Evolutionary conservation across 176 grass and related monocot species (phyloP).

Genomic region (Lolium rigidum): DNA sequence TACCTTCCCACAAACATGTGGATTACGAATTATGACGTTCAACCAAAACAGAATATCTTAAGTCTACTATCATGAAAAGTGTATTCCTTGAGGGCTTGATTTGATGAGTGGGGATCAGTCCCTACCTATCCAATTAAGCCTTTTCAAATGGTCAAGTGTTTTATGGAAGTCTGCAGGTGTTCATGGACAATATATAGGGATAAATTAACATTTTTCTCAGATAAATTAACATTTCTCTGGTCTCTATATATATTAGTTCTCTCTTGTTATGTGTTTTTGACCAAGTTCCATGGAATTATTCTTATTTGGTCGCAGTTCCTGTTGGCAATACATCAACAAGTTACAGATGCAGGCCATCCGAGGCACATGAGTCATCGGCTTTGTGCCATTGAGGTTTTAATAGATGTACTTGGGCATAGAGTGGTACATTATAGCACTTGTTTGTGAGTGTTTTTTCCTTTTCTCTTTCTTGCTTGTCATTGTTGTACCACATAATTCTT

Average conservation of each 20-base stretch:
- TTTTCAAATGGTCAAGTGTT: background rate
- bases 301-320: constrained; percentile 70
- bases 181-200: background rate
- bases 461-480: constrained; percentile 35
- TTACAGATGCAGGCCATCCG: constrained; percentile 78
- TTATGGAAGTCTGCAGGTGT: constrained; percentile 7
- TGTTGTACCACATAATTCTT: constrained; percentile 19
- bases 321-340: constrained; percentile 85
- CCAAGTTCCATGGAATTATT: constrained; percentile 7
- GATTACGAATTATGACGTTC: constrained; percentile 3
- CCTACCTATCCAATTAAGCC: background rate
- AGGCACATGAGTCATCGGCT: constrained; percentile 77
- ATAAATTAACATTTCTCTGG: constrained; percentile 18
- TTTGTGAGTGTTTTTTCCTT: constrained; percentile 62
- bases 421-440: constrained; percentile 86
- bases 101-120: background rate
- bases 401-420: constrained; percentile 79
- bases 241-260: constrained; percentile 25
- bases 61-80: constrained; percentile 13
- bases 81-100: constrained; percentile 7
- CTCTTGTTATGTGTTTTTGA: constrained; percentile 23
- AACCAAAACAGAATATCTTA: background rate
- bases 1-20: background rate
- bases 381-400: constrained; percentile 81
- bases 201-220: background rate